Conservation (phyloP, 1,284 basidiomycete species). For the Tetrapyrgos nigripes region DNA sequence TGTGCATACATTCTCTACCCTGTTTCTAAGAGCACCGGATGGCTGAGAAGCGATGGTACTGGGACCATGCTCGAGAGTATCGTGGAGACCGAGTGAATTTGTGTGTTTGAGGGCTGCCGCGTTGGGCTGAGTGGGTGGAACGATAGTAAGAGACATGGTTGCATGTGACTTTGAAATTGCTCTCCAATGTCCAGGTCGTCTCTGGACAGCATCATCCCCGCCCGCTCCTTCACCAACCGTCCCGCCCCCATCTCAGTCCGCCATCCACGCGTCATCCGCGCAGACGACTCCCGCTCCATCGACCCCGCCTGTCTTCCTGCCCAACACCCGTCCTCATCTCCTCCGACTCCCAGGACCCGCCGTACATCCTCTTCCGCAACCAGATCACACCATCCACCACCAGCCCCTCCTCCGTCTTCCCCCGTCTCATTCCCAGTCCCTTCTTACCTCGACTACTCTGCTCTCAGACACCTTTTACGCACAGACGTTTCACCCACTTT, state of each 20-base stretch:
- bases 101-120: conserved; percentile 74
- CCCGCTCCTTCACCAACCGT: conserved; percentile 52
- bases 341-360: conserved; percentile 50
- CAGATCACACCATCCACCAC: conserved; percentile 13
- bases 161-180: not conserved
- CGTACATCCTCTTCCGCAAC: conserved; percentile 47
- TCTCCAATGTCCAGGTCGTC: not conserved
- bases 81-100: conserved; percentile 79
- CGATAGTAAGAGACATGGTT: conserved; percentile 65
- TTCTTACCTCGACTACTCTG: conserved; percentile 76
- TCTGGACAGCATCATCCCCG: conserved; percentile 63
- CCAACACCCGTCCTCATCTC: conserved; percentile 40
- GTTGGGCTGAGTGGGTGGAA: conserved; percentile 62
- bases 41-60: conserved; percentile 75
- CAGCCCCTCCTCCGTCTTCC: conserved; percentile 25
- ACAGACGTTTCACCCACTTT: conserved; percentile 58
- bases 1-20: conserved; percentile 72
- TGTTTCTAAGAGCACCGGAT: conserved; percentile 59
- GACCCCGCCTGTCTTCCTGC: conserved; percentile 47
- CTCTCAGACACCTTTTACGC: conserved; percentile 70
- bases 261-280: conserved; percentile 69
- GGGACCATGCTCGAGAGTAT: conserved; percentile 79
- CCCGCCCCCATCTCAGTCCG: conserved; percentile 25
- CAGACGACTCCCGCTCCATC: conserved; percentile 43
- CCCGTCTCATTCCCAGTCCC: conserved; percentile 64